Conservation (phyloP, 805 yeast species). For the Lipomyces sp. region DNA sequence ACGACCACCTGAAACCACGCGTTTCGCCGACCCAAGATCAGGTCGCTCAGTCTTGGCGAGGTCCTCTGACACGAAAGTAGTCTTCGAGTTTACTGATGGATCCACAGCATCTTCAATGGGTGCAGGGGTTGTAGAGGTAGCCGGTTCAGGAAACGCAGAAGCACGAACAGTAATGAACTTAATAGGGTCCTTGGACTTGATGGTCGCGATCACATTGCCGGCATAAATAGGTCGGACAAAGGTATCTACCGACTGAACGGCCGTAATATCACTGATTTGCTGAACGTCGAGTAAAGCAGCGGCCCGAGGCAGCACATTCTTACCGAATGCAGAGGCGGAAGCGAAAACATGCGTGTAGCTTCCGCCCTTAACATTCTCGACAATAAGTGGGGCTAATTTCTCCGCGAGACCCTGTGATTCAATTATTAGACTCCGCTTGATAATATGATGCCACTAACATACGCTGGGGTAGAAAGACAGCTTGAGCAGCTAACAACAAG, state of each 20-base stretch:
- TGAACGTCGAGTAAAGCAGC: conserved; percentile 85
- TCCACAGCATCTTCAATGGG: conserved; percentile 54
- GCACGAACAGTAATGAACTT: conserved; percentile 80
- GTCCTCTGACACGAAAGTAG: conserved; percentile 75
- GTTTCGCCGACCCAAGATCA: conserved; percentile 80
- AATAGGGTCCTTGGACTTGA: conserved; percentile 67
- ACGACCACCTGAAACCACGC: conserved; percentile 90
- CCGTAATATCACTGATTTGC: conserved; percentile 81
- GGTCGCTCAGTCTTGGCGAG: conserved; percentile 83
- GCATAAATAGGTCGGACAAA: conserved; percentile 95
- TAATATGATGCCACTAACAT: not conserved
- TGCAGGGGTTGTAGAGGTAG: conserved; percentile 49
- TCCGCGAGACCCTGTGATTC: conserved; percentile 66
- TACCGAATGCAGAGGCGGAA: conserved; percentile 86
- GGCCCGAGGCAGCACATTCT: conserved; percentile 81
- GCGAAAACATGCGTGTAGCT: conserved; percentile 73
- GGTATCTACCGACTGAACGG: conserved; percentile 66
- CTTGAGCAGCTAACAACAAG: not conserved
- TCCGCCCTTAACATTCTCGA: conserved; percentile 51
- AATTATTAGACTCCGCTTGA: not conserved
- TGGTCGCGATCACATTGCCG: conserved; percentile 88
- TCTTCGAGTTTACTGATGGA: conserved; percentile 46
- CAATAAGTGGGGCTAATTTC: conserved; percentile 69
- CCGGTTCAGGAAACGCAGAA: conserved; percentile 68
- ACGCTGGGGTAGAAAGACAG: not conserved